phyloP scores from a whole-genome alignment of 2,329 filamentous ascomycete species.

The Ophiostoma montium region DNA sequence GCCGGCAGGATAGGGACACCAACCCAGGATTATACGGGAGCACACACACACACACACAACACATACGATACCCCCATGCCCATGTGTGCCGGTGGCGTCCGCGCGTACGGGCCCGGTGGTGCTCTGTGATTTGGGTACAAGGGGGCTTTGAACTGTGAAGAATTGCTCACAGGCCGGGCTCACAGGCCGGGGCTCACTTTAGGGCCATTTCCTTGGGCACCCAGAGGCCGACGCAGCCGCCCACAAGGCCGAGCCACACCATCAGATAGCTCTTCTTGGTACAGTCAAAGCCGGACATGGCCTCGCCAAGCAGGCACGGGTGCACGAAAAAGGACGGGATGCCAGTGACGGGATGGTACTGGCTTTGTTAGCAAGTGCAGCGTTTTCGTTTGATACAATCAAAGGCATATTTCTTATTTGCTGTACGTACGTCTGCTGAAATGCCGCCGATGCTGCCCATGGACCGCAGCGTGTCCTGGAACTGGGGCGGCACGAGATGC shows the following conservation, averaged over 20 bases:
- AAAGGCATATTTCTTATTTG: no score
- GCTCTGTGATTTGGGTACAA: no score
- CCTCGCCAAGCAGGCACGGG: slow-evolving; percentile 76
- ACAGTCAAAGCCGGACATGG: slow-evolving; percentile 54
- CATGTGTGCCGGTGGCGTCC: background rate
- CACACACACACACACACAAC: slow-evolving; percentile 1
- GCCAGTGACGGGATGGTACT: slow-evolving; percentile 74
- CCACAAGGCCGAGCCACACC: slow-evolving; percentile 80
- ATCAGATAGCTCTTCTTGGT: slow-evolving; percentile 59
- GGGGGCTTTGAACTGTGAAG: no score
- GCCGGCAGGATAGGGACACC: background rate
- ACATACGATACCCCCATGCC: slow-evolving; percentile 4
- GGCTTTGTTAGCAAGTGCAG: slow-evolving; percentile 8
- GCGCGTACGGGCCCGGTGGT: no score
- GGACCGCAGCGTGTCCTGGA: slow-evolving; percentile 44
- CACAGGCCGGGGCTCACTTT: slow-evolving; percentile 15
- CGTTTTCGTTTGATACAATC: background rate
- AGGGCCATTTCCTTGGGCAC: slow-evolving; percentile 56
- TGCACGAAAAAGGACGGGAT: slow-evolving; percentile 80
- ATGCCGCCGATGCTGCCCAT: slow-evolving; percentile 57
- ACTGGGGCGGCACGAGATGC: slow-evolving; percentile 52
- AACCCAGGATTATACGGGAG: background rate
- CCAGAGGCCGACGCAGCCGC: slow-evolving; percentile 64
- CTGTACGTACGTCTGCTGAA: slow-evolving; percentile 56
- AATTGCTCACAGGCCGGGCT: no score